A percentile compares a stretch with the other conserved stretches of the same genome.
Conservation (phyloP, 768 basidiomycete species). For the Boletellus ananas region DNA sequence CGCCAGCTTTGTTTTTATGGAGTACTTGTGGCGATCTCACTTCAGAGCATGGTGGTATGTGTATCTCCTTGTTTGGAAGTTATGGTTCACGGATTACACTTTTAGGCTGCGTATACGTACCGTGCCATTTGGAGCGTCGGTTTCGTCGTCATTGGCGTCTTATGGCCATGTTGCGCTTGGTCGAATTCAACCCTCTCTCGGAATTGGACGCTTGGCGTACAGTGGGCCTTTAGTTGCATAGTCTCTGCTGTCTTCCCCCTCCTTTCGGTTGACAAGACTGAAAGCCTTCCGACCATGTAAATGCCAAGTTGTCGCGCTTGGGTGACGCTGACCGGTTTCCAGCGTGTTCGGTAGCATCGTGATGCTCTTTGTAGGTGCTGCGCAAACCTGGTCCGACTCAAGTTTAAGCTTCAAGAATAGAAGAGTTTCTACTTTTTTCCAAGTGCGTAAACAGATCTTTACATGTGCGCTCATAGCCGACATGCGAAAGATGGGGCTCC, state of each 20-base stretch:
- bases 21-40: constrained; percentile 37
- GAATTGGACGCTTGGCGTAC: constrained; percentile 25
- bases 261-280: constrained; percentile 67
- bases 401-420: not conserved
- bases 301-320: constrained; percentile 19
- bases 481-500: constrained; percentile 38
- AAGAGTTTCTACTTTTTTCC: constrained; percentile 13
- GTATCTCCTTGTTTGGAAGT: not conserved
- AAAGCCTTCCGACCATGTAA: constrained; percentile 59
- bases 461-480: not conserved
- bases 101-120: constrained; percentile 65
- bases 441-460: constrained; percentile 16
- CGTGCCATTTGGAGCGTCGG: constrained; percentile 71
- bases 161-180: constrained; percentile 65
- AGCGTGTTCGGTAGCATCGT: constrained; percentile 47
- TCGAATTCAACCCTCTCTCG: constrained; percentile 28
- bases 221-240: constrained; percentile 52
- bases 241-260: constrained; percentile 65
- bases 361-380: constrained; percentile 38
- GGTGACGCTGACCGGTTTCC: constrained; percentile 7
- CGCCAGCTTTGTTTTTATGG: constrained; percentile 23
- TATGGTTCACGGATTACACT: not conserved
- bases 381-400: constrained; percentile 9
- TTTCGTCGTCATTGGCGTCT: constrained; percentile 52
- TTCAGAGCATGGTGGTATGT: constrained; percentile 75